phyloP scores from a whole-genome alignment of 805 yeast genomes.

The Barnettozyma sp. region DNA sequence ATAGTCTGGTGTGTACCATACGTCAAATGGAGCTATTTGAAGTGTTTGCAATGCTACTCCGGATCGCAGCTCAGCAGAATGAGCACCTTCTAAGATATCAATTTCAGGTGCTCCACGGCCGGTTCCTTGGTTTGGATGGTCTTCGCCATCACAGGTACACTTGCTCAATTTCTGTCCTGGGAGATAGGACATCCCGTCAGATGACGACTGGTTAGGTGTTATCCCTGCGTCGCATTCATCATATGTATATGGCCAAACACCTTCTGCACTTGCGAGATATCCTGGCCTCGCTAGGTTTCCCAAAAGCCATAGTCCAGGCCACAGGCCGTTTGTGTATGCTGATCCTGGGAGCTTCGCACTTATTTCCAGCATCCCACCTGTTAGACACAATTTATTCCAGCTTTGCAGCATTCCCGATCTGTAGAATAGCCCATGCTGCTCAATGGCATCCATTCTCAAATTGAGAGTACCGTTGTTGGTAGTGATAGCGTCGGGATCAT shows the following conservation, averaged over 20 bases:
- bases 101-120: slow-evolving; percentile 97
- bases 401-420: slow-evolving; percentile 42
- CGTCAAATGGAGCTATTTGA: slow-evolving; percentile 90
- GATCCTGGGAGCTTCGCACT: slow-evolving; percentile 66
- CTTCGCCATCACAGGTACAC: slow-evolving; percentile 78
- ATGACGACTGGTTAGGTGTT: slow-evolving; percentile 85
- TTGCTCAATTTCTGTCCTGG: slow-evolving; percentile 75
- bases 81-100: slow-evolving; percentile 84
- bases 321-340: slow-evolving; percentile 73
- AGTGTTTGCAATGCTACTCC: slow-evolving; percentile 82
- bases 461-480: slow-evolving; percentile 37
- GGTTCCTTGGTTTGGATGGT: slow-evolving; percentile 79
- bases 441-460: slow-evolving; percentile 35
- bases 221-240: slow-evolving; percentile 89
- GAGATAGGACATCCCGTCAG: slow-evolving; percentile 81
- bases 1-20: slow-evolving; percentile 92
- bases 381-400: slow-evolving; percentile 42
- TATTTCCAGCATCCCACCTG: slow-evolving; percentile 23
- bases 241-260: slow-evolving; percentile 93
- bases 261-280: slow-evolving; percentile 77
- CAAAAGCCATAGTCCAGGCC: slow-evolving; percentile 97
- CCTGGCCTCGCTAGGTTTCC: slow-evolving; percentile 94
- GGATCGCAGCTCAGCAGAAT: slow-evolving; percentile 37
- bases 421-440: slow-evolving; percentile 38
- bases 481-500: slow-evolving; percentile 41